A percentile compares a stretch with the other conserved stretches of the same genome.
phyloP scores from a whole-genome alignment of 2,329 filamentous ascomycete species.

The Arthrobotrys musiformis region DNA sequence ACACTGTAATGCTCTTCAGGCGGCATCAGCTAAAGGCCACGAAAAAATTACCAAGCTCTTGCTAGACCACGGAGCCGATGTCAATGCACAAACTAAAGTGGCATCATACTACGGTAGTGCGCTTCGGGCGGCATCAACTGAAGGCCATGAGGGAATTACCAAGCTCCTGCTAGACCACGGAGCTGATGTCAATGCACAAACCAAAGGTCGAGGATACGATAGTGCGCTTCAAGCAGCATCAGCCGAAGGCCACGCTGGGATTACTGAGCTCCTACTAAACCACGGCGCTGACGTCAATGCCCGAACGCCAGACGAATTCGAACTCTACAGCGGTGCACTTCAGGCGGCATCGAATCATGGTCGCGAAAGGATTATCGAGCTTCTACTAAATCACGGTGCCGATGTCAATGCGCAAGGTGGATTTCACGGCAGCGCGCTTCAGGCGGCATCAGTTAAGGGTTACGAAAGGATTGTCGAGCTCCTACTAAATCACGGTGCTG shows the following conservation, averaged over 20 bases:
- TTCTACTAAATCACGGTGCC: slow-evolving; percentile 31
- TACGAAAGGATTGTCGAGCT: background rate
- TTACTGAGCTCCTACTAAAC: slow-evolving; percentile 49
- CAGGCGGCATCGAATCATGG: background rate
- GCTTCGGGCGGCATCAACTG: no score
- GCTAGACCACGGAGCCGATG: background rate
- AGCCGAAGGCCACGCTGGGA: slow-evolving; percentile 42
- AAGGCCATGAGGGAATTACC: background rate
- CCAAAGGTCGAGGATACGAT: slow-evolving; percentile 27
- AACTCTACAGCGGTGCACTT: background rate
- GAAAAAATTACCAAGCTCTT: background rate
- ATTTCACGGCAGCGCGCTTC: slow-evolving; percentile 40
- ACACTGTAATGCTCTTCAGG: no score
- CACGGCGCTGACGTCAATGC: background rate
- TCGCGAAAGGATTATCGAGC: background rate
- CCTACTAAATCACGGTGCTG: background rate
- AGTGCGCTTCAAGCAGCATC: slow-evolving; percentile 52
- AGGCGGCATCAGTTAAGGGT: background rate
- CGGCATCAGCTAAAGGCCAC: background rate
- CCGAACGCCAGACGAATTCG: no score
- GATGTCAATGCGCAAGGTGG: slow-evolving; percentile 37
- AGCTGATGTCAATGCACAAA: slow-evolving; percentile 41
- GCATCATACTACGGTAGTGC: background rate
- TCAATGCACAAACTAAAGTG: no score
- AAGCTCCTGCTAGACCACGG: background rate